Base-by-base conservation (phyloP, 2,329 filamentous ascomycete species). In the Fonsecaea nubica region DNA sequence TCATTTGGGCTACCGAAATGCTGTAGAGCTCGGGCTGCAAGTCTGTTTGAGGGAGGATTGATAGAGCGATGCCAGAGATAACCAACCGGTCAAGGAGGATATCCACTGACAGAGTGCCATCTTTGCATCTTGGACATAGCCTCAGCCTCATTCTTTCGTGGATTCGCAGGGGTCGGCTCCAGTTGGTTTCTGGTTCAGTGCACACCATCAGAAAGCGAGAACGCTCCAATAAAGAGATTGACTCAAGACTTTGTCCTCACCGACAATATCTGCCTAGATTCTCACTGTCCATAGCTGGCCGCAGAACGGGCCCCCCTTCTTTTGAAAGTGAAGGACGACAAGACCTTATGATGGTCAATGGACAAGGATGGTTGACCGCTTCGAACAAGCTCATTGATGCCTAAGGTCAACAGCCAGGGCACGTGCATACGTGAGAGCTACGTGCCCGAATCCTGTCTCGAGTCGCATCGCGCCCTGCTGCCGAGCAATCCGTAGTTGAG, bases 231-330 rank as follows among this genome's bases (percentile, higher is more conserved):
- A 55, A 35, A 36, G n/a, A 3, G 35, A 2, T 36, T 55, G 10
- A 55, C 35, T 55, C n/a, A 18, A 33, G 12, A 33, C 21, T 25
- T 15, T 33, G n/a, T 12, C 30, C 53, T 55, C 53, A 55, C 53
- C 53, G 53, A 55, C 53, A 55, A 55, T 33, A 18, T 33, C 21
- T 55, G 53, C 53, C 30, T 55, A 36, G 9, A 33, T 55, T 6
- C 9, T 55, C 53, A 18, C 9, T 13, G 10, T 6, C 12, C 53
- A 36, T 25, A 55, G 18, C 53, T 33, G 53, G 53, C 53, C 25
- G 53, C 30, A 36, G 30, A 55, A 55, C 18, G 53, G 53, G 53
- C 53, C 53, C 53, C 53, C 53, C 53, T n/a, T 42, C 18, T 40
- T 54, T 25, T 13, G 25, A 25, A 33, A 55, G 15, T 32, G 13